These are phyloP conservation scores for Monosporozyma aerobia DNA, from an alignment of 805 yeast species.

Conservation along the genomic window DNA sequence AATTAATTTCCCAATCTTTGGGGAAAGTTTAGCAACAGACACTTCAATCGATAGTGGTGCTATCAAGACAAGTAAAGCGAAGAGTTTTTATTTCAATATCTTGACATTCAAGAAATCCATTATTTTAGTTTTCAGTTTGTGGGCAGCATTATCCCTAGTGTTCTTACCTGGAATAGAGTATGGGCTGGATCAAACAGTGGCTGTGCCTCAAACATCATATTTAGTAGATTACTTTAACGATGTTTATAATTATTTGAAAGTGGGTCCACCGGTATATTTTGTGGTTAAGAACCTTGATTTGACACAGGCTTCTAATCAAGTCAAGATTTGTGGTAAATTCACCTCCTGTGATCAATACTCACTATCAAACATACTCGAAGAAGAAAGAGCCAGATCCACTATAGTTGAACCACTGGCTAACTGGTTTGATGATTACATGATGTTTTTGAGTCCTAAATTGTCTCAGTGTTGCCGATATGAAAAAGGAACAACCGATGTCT, in stretches of 20 bases:
- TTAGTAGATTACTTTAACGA: slow-evolving; percentile 74
- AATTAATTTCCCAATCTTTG: slow-evolving; percentile 1
- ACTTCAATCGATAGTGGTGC: neutral
- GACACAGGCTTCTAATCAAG: slow-evolving; percentile 54
- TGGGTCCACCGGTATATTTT: slow-evolving; percentile 89
- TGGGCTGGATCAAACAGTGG: slow-evolving; percentile 85
- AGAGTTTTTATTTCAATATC: slow-evolving; percentile 44
- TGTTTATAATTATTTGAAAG: slow-evolving; percentile 59
- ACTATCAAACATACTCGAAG: slow-evolving; percentile 70
- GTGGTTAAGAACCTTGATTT: slow-evolving; percentile 64
- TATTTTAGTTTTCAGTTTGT: slow-evolving; percentile 43
- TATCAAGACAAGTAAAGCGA: slow-evolving; percentile 5
- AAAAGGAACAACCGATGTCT: slow-evolving; percentile 48
- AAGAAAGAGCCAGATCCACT: slow-evolving; percentile 67
- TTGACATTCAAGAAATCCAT: slow-evolving; percentile 45
- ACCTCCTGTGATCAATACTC: slow-evolving; percentile 76
- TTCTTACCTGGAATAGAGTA: slow-evolving; percentile 59
- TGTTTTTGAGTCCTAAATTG: slow-evolving; percentile 78
- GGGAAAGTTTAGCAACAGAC: neutral
- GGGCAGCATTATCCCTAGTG: slow-evolving; percentile 63
- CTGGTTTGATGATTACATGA: slow-evolving; percentile 87
- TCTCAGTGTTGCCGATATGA: slow-evolving; percentile 77
- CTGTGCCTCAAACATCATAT: slow-evolving; percentile 77
- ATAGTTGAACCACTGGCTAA: slow-evolving; percentile 77
- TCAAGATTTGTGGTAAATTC: slow-evolving; percentile 76